Conservation (phyloP, 257 asterid genomes). For the Solanum pinnatisectum region DNA sequence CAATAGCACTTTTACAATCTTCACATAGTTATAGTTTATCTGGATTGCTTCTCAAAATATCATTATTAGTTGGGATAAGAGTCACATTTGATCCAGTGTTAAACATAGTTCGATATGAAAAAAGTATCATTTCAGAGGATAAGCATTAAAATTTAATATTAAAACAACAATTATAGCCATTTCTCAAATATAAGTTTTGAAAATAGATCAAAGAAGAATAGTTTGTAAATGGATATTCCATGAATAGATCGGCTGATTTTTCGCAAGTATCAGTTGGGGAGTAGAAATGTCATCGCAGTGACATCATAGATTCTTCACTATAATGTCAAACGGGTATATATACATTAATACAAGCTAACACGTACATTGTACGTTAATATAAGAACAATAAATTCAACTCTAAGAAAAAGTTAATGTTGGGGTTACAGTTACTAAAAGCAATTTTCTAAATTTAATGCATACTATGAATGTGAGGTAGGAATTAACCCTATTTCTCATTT, state of each 20-base stretch:
- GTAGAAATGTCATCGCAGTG: neutral
- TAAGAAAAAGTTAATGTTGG: neutral
- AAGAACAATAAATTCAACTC: neutral
- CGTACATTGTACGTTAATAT: neutral
- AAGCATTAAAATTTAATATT: neutral
- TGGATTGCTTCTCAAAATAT: neutral
- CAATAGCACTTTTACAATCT: neutral
- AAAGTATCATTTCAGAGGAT: neutral
- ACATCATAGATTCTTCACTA: neutral
- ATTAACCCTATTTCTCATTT: neutral
- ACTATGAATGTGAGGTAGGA: neutral
- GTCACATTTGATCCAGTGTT: neutral
- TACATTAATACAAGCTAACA: neutral
- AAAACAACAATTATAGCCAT: neutral
- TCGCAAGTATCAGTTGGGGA: neutral
- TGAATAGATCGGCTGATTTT: neutral
- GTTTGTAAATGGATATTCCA: neutral
- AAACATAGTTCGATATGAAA: neutral
- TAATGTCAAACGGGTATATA: neutral
- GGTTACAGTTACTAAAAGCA: neutral
- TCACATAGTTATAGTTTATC: neutral
- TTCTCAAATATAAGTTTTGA: neutral
- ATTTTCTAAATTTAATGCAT: neutral
- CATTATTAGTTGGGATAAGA: neutral
- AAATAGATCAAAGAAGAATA: neutral